Base-by-base conservation (phyloP, 2,329 filamentous ascomycete species). In the Ceratocystis diversiconidia region DNA sequence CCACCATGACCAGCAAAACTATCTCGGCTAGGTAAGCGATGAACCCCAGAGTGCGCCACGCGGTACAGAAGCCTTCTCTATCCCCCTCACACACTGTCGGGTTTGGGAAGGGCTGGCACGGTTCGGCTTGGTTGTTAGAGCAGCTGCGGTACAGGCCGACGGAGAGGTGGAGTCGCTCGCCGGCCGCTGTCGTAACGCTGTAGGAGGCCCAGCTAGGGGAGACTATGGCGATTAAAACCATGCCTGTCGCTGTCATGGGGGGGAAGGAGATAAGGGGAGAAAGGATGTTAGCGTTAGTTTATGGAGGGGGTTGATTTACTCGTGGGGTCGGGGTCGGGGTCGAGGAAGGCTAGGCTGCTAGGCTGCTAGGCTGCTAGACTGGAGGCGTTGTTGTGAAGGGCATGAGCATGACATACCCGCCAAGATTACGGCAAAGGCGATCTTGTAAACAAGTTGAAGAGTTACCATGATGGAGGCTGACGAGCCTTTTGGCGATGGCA, bases 31-130 rank as follows among this genome's bases (percentile, higher is more conserved):
- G 89, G 63, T 86, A 89, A 78, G 95, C 90, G 69, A 96, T 76
- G 76, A 96, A 97, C 28, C 89, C 91, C 44, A 90, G 85, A 30
- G 85, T 90, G 67, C 89, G 83, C 92, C 92, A 99, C 81, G 95
- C 88, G 71, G 85, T 88, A 79, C 94, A 97, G 76, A 97, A 96
- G 25, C 62, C 65, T 22, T 63, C 62, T 19, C 28, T 55, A 63
- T 84, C 82, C 70, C 80, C 81, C 65, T 78, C 77, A 75, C 89
- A 92, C 73, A 90, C 85, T 66, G 82, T 79, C 64, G 81, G 77
- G 69, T 80, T 79, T 2, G 90, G 90, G 74, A 91, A 94, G 41
- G 78, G 76, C 28, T 73, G 71, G 66, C 76, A 77, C 28, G 76
- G 67, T 41, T 74, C 71, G 60, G 76, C 75, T n/a, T 77, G 76